A percentile compares a stretch with the other conserved stretches of the same genome.
phyloP scores from a whole-genome alignment of 2,329 filamentous ascomycete genomes.

The Xylaria sp. region DNA sequence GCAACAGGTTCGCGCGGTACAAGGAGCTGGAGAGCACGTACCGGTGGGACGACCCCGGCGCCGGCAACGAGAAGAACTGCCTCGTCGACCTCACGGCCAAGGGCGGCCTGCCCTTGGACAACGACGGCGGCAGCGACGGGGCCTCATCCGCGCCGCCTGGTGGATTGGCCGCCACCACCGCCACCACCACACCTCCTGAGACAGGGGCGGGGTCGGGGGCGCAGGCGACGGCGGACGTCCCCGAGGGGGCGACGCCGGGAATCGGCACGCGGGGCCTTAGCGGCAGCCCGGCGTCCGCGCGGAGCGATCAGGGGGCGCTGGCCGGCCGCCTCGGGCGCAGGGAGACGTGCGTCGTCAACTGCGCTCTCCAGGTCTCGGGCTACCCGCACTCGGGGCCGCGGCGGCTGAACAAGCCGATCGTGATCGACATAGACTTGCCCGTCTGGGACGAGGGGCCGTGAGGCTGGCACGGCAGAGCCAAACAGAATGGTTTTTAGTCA shows the following conservation, averaged over 20 bases:
- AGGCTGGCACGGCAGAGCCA: too few species aligned
- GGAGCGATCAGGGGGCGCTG: slow-evolving; percentile 47
- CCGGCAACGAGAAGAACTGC: slow-evolving; percentile 59
- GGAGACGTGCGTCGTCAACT: slow-evolving; percentile 82
- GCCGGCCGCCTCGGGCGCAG: slow-evolving; percentile 48
- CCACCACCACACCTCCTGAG: not conserved
- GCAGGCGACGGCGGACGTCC: not conserved
- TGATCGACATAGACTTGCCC: slow-evolving; percentile 79
- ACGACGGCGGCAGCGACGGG: slow-evolving; percentile 48
- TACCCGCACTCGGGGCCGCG: slow-evolving; percentile 66
- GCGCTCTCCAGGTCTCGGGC: slow-evolving; percentile 70
- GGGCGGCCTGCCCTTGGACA: slow-evolving; percentile 46
- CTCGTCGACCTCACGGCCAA: slow-evolving; percentile 62
- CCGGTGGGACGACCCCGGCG: slow-evolving; percentile 63
- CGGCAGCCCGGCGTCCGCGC: slow-evolving; percentile 43
- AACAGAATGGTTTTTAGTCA: too few species aligned
- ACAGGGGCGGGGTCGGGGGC: not conserved
- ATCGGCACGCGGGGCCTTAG: slow-evolving; percentile 44
- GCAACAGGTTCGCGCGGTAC: slow-evolving; percentile 42
- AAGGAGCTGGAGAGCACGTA: slow-evolving; percentile 46
- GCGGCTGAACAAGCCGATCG: slow-evolving; percentile 75
- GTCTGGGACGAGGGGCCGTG: slow-evolving; percentile 46
- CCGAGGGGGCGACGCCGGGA: slow-evolving; percentile 25
- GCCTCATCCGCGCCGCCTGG: not conserved
- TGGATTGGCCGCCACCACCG: not conserved